Evolutionary conservation across 1,284 basidiomycete genomes (phyloP).

Genomic region (Papiliotrema laurentii): DNA sequence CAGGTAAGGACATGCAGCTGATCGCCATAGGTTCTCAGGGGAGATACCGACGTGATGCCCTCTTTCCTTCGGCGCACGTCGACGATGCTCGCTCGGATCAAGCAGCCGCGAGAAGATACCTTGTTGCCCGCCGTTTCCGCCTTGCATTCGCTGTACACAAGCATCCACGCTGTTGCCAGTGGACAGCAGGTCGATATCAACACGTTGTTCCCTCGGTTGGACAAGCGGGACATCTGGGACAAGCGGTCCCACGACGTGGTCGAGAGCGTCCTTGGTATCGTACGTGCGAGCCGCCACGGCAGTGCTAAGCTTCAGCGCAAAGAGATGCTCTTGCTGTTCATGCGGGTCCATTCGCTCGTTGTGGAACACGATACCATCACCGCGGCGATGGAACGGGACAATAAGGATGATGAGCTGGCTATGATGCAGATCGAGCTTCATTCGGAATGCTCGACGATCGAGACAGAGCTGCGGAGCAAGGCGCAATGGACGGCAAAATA

Average conservation of each 20-base stretch:
- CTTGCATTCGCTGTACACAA: conserved; percentile 7
- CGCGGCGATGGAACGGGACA: background rate
- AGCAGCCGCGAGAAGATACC: background rate
- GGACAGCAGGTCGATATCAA: conserved; percentile 1
- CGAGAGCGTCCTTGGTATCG: conserved; percentile 3
- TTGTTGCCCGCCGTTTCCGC: conserved; percentile 3
- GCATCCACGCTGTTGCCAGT: background rate
- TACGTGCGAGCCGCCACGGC: background rate
- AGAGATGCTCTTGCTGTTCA: conserved; percentile 3
- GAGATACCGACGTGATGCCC: background rate
- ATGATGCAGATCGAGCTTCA: conserved; percentile 4
- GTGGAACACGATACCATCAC: conserved; percentile 2
- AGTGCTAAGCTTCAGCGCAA: background rate
- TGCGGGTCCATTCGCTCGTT: background rate
- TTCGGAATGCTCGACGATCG: conserved; percentile 2
- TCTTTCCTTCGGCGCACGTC: conserved; percentile 2
- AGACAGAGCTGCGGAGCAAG: background rate
- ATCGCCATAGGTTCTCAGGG: background rate
- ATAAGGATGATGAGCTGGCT: background rate
- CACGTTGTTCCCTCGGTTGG: background rate
- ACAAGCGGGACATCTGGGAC: conserved; percentile 3
- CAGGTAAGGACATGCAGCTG: background rate
- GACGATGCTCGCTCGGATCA: background rate
- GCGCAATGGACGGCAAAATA: background rate
- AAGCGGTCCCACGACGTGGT: conserved; percentile 2